These are phyloP conservation scores for Zarea fungicola DNA, from an alignment of 2,329 filamentous ascomycete genomes.

Conservation along the genomic window DNA sequence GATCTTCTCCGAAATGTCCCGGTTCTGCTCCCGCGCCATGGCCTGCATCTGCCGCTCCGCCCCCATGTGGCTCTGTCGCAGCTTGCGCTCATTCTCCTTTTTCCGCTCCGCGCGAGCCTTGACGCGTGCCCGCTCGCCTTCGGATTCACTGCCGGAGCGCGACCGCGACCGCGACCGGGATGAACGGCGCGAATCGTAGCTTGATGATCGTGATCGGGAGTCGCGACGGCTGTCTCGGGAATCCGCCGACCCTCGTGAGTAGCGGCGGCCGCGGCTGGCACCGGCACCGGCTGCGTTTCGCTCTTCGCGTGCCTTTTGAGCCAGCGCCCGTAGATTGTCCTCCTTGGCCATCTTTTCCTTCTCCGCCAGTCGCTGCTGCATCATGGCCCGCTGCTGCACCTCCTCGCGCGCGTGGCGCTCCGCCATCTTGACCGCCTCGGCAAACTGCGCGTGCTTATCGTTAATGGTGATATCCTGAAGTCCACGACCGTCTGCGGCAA, in stretches of 20 bases:
- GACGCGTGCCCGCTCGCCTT: slow-evolving; percentile 70
- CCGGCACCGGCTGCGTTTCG: slow-evolving; percentile 49
- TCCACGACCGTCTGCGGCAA: slow-evolving; percentile 88
- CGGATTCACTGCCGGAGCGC: slow-evolving; percentile 54
- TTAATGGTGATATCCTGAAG: slow-evolving; percentile 94
- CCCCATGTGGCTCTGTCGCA: slow-evolving; percentile 93
- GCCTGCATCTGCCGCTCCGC: slow-evolving; percentile 86
- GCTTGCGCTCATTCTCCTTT: slow-evolving; percentile 79
- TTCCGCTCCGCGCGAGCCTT: slow-evolving; percentile 70
- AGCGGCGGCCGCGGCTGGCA: slow-evolving; percentile 39
- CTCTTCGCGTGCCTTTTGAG: slow-evolving; percentile 88
- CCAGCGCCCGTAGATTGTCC: slow-evolving; percentile 79
- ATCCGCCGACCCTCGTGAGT: slow-evolving; percentile 29
- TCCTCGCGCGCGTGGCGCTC: slow-evolving; percentile 94
- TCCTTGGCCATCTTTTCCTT: slow-evolving; percentile 96
- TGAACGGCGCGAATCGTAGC: slow-evolving; percentile 24
- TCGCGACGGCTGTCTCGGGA: slow-evolving; percentile 36
- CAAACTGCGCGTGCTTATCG: slow-evolving; percentile 96
- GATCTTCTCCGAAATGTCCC: slow-evolving; percentile 96
- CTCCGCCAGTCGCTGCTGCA: slow-evolving; percentile 94
- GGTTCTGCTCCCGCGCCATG: slow-evolving; percentile 90
- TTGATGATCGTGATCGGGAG: slow-evolving; percentile 34
- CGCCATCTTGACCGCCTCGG: slow-evolving; percentile 88
- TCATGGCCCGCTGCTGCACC: slow-evolving; percentile 82
- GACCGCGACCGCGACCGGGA: slow-evolving; percentile 48